phyloP scores from a whole-genome alignment of 2,329 filamentous ascomycete species.

The Trichoderma atrobrunneum region DNA sequence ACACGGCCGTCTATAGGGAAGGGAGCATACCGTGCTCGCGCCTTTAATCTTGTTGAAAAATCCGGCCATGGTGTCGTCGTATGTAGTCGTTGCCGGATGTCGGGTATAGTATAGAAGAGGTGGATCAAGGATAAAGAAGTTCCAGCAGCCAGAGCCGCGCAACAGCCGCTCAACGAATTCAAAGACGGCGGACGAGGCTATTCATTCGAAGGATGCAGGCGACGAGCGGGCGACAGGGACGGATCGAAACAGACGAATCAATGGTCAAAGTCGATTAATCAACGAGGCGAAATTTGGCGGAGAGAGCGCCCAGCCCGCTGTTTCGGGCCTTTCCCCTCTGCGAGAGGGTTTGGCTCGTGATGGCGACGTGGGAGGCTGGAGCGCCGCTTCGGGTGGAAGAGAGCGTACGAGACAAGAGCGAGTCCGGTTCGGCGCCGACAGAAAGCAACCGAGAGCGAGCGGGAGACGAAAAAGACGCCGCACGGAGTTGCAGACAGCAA shows the following conservation, averaged over 20 bases:
- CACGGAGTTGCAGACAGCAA: background rate
- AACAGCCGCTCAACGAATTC: slow-evolving; percentile 33
- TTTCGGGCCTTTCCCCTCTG: background rate
- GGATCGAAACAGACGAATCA: background rate
- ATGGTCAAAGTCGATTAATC: background rate
- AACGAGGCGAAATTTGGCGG: background rate
- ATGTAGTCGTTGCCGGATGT: background rate
- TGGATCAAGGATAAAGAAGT: slow-evolving; percentile 23
- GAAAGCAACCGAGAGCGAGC: background rate
- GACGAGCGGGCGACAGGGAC: background rate
- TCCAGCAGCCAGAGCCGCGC: slow-evolving; percentile 36
- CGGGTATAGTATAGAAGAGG: background rate
- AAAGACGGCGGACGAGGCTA: slow-evolving; percentile 25
- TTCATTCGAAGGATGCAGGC: slow-evolving; percentile 27
- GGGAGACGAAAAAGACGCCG: background rate
- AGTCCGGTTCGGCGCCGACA: slow-evolving; percentile 1
- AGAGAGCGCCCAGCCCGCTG: background rate
- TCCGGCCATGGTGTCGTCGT: slow-evolving; percentile 47
- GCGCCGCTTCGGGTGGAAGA: slow-evolving; percentile 11
- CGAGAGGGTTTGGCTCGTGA: background rate
- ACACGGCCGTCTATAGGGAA: background rate
- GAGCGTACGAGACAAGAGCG: background rate
- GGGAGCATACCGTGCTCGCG: slow-evolving; percentile 51
- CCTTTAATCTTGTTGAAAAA: slow-evolving; percentile 60
- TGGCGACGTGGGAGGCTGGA: slow-evolving; percentile 2